These are phyloP conservation scores for Mucor circinelloides DNA, from an alignment of 371 early-diverging fungal genomes.

Conservation along the genomic window DNA sequence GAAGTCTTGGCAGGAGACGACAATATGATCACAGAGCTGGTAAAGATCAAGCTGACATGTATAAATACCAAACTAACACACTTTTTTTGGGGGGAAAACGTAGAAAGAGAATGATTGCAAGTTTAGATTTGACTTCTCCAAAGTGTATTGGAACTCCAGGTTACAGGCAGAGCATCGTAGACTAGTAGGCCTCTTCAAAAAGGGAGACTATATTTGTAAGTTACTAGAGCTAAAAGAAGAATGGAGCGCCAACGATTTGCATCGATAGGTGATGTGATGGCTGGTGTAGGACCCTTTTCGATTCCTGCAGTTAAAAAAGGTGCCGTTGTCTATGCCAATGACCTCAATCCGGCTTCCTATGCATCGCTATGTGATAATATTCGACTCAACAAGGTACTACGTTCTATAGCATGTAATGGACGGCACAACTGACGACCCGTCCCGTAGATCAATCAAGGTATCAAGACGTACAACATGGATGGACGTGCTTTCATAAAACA, in stretches of 20 bases:
- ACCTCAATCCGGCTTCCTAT: conserved; percentile 94
- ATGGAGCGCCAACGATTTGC: conserved; percentile 1
- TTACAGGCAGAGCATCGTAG: conserved; percentile 95
- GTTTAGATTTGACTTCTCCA: conserved; percentile 95
- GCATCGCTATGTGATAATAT: conserved; percentile 83
- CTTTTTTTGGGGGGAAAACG: background rate
- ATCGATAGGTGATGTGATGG: conserved; percentile 86
- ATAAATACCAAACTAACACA: background rate
- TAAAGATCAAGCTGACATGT: conserved; percentile 25
- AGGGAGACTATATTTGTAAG: conserved; percentile 74
- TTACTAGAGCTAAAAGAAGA: background rate
- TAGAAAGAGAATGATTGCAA: conserved; percentile 90
- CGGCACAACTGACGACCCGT: background rate
- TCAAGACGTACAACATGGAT: conserved; percentile 85
- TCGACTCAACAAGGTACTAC: conserved; percentile 77
- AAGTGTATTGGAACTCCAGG: conserved; percentile 99
- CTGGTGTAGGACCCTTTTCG: conserved; percentile 98
- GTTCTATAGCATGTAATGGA: background rate
- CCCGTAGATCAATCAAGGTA: conserved; percentile 1
- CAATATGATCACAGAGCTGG: conserved; percentile 84
- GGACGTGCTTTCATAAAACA: conserved; percentile 88
- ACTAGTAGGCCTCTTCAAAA: conserved; percentile 76
- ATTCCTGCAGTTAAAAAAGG: conserved; percentile 92
- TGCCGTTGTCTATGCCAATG: conserved; percentile 94
- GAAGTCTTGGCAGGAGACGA: conserved; percentile 91